phyloP scores from a whole-genome alignment of 148 eudicot species.

The Heliamphora exappendiculata region DNA sequence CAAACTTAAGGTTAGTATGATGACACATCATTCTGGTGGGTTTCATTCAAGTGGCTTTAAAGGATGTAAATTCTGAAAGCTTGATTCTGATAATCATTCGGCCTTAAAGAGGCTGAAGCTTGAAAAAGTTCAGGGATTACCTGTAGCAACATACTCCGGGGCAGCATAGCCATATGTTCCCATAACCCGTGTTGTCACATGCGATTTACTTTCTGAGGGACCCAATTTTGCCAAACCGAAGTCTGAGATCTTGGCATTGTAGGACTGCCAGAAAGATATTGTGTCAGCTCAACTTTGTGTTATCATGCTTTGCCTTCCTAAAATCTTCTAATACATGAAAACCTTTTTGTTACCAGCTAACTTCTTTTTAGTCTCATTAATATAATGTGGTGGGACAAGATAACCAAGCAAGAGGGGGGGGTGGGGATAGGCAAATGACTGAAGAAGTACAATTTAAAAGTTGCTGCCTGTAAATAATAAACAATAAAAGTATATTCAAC shows the following conservation, averaged over 20 bases:
- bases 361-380: no score
- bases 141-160: slow-evolving; percentile 81
- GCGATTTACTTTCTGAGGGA: slow-evolving; percentile 62
- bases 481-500: not conserved
- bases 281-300: not conserved
- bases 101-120: not conserved
- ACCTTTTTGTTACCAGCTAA: not conserved
- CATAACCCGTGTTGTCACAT: slow-evolving; percentile 68
- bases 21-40: not conserved
- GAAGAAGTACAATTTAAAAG: not conserved
- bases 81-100: not conserved
- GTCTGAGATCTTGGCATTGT: slow-evolving; percentile 68
- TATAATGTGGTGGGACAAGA: not conserved
- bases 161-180: slow-evolving; percentile 85
- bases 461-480: not conserved
- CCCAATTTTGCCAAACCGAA: slow-evolving; percentile 75
- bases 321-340: not conserved
- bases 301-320: not conserved
- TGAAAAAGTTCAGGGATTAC: slow-evolving; percentile 23
- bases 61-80: not conserved
- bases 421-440: not conserved
- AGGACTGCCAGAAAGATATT: slow-evolving; percentile 31
- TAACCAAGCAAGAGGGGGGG: not conserved
- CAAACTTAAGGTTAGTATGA: not conserved
- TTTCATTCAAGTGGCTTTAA: not conserved